Conservation (phyloP, 1,139 yeast genomes). For the Saccharomyces pastorianus region DNA sequence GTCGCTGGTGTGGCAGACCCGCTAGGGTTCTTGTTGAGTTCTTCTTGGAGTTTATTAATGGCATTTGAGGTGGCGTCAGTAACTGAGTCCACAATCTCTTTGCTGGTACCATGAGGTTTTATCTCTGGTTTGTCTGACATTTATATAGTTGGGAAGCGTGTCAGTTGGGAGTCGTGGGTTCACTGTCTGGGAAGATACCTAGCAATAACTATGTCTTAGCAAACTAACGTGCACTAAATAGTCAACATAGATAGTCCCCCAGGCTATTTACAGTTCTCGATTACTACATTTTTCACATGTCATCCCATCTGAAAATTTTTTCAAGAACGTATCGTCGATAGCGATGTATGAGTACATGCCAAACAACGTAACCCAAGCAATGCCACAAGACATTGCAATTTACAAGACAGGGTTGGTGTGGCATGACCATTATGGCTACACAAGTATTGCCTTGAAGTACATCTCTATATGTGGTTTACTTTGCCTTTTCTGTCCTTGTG, state of each 20-base stretch:
- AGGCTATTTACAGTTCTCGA: not conserved
- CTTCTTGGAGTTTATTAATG: not conserved
- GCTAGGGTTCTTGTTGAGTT: slow-evolving; percentile 1
- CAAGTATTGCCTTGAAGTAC: too few species aligned
- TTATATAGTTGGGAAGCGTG: not conserved
- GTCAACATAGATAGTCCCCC: not conserved
- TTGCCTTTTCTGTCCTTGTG: not conserved
- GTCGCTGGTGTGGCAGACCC: not conserved
- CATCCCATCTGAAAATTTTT: not conserved
- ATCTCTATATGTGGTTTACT: too few species aligned
- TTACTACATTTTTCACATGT: not conserved
- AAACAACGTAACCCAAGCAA: not conserved
- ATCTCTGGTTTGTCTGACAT: not conserved
- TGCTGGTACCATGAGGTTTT: not conserved
- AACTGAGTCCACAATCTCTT: not conserved
- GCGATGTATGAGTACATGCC: not conserved
- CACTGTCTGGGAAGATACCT: not conserved
- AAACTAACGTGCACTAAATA: not conserved
- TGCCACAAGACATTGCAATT: not conserved
- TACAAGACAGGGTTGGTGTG: not conserved
- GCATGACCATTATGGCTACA: not conserved
- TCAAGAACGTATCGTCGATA: not conserved
- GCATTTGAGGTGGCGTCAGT: slow-evolving; percentile 1
- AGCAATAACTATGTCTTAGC: not conserved
- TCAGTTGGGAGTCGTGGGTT: not conserved